phyloP scores from a whole-genome alignment of 2,329 filamentous ascomycete genomes.

The Microdochium paspali region DNA sequence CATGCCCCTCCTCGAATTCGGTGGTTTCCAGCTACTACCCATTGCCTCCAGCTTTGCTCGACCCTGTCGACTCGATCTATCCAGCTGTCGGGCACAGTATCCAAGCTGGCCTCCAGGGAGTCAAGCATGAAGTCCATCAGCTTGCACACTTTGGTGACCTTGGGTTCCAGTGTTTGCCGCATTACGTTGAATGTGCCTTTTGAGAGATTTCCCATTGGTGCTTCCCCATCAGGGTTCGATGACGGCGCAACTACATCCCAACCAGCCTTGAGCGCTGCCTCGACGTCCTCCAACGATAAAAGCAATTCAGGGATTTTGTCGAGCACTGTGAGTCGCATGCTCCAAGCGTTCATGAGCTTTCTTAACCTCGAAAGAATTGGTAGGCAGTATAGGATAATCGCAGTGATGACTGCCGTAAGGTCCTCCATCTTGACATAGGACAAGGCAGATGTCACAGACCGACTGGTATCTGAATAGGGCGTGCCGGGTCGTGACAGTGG shows the following conservation, averaged over 20 bases:
- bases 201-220: conserved; percentile 21
- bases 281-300: conserved; percentile 53
- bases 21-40: conserved; percentile 70
- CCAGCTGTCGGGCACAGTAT: conserved; percentile 81
- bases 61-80: conserved; percentile 75
- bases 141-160: conserved; percentile 60
- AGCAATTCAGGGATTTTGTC: conserved; percentile 64
- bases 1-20: conserved; percentile 61
- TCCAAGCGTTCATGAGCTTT: conserved; percentile 69
- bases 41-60: conserved; percentile 69
- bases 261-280: conserved; percentile 54
- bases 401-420: conserved; percentile 80
- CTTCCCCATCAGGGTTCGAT: conserved; percentile 2
- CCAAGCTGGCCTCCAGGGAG: conserved; percentile 69
- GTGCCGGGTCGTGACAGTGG: conserved; percentile 43
- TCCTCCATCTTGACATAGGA: conserved; percentile 72
- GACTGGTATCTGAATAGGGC: conserved; percentile 35
- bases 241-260: conserved; percentile 47
- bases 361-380: conserved; percentile 70
- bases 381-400: conserved; percentile 81
- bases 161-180: conserved; percentile 53
- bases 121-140: conserved; percentile 82
- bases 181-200: conserved; percentile 46
- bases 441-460: conserved; percentile 27
- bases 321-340: conserved; percentile 64